Percentiles rank a stretch among this genome's conserved stretches.
phyloP scores from a whole-genome alignment of 2,329 filamentous ascomycete genomes.

The Diaporthe eres region DNA sequence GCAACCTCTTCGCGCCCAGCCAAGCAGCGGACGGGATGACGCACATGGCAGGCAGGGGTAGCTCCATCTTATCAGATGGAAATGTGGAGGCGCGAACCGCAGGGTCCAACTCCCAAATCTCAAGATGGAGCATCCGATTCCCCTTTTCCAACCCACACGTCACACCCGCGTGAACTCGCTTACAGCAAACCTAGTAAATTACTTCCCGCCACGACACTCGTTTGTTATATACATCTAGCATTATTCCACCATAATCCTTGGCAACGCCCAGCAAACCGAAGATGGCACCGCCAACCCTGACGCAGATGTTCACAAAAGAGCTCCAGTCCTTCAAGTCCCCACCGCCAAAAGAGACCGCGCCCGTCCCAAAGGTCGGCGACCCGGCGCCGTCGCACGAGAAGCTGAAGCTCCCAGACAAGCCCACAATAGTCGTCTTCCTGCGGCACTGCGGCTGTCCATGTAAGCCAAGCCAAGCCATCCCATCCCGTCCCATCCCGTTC shows the following conservation, averaged over 20 bases:
- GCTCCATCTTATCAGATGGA: constrained; percentile 36
- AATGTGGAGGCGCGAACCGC: constrained; percentile 22
- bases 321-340: constrained; percentile 41
- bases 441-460: constrained; percentile 83
- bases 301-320: constrained; percentile 36
- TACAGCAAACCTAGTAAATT: background rate
- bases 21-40: constrained; percentile 33
- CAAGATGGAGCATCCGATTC: background rate
- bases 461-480: constrained; percentile 54
- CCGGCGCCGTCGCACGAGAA: constrained; percentile 68
- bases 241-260: background rate
- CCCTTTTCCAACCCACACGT: background rate
- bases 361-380: constrained; percentile 65
- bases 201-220: constrained; percentile 10
- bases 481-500: background rate
- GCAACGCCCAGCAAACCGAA: background rate
- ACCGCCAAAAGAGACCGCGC: constrained; percentile 57
- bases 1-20: constrained; percentile 36
- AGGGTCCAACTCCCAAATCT: constrained; percentile 23
- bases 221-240: background rate
- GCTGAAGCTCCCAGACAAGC: constrained; percentile 66
- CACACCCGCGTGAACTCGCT: background rate
- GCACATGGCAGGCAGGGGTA: constrained; percentile 36
- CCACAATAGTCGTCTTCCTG: constrained; percentile 76
- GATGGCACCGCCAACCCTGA: constrained; percentile 21